Conservation (phyloP, 768 basidiomycete genomes). For the Leccinum uliginosum region DNA sequence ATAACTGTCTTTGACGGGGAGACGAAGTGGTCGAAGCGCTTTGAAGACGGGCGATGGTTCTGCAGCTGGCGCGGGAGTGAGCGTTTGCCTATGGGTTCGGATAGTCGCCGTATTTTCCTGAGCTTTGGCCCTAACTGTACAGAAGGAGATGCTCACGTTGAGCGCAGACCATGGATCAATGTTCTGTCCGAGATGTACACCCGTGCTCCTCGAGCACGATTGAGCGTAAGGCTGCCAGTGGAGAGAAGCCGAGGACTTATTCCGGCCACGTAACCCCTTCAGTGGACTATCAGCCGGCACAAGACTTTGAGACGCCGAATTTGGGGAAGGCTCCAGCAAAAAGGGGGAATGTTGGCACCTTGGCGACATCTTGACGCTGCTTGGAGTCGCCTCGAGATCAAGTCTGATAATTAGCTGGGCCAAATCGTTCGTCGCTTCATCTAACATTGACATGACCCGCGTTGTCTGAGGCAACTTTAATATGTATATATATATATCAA, state of each 20-base stretch:
- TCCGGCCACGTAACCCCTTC: slow-evolving; percentile 33
- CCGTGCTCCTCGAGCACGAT: slow-evolving; percentile 18
- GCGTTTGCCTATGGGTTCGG: slow-evolving; percentile 46
- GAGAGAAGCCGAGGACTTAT: slow-evolving; percentile 44
- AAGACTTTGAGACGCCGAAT: slow-evolving; percentile 32
- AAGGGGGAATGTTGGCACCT: slow-evolving; percentile 27
- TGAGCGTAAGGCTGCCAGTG: slow-evolving; percentile 49
- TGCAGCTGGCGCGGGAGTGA: slow-evolving; percentile 54
- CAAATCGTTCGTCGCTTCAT: slow-evolving; percentile 76
- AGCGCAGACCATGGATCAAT: slow-evolving; percentile 62
- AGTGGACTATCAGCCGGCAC: slow-evolving; percentile 33
- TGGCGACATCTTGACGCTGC: slow-evolving; percentile 46
- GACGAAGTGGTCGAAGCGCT: slow-evolving; percentile 42
- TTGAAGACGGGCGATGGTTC: slow-evolving; percentile 59
- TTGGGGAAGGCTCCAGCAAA: slow-evolving; percentile 13
- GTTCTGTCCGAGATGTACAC: slow-evolving; percentile 43
- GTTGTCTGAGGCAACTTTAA: slow-evolving; percentile 23
- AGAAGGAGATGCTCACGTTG: slow-evolving; percentile 35
- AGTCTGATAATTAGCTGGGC: slow-evolving; percentile 74
- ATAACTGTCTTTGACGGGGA: slow-evolving; percentile 18
- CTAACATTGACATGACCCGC: slow-evolving; percentile 65
- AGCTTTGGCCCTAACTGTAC: slow-evolving; percentile 17
- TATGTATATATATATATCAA: background rate
- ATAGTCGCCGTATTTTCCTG: slow-evolving; percentile 24
- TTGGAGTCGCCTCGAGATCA: slow-evolving; percentile 77